These are phyloP conservation scores for Pseudogymnoascus sp. DNA, from an alignment of 2,329 filamentous ascomycete genomes.

Conservation along the genomic window DNA sequence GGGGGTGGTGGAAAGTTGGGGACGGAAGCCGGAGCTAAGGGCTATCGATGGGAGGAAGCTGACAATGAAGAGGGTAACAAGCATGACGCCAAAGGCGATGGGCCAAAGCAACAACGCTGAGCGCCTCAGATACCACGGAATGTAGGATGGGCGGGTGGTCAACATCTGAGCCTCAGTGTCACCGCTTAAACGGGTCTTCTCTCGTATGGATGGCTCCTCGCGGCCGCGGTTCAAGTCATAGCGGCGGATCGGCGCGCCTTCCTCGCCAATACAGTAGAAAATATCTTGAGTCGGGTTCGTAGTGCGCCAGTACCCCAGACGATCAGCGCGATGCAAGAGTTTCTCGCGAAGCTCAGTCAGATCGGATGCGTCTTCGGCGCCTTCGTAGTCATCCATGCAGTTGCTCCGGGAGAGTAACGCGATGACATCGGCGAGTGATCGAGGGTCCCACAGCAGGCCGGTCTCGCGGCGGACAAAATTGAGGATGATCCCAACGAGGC, in stretches of 20 bases:
- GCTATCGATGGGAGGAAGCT: slow-evolving; percentile 66
- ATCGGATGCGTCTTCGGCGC: slow-evolving; percentile 53
- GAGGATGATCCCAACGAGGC: slow-evolving; percentile 50
- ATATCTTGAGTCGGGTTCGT: slow-evolving; percentile 54
- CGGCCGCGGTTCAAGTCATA: slow-evolving; percentile 43
- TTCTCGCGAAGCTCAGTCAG: slow-evolving; percentile 46
- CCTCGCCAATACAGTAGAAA: slow-evolving; percentile 74
- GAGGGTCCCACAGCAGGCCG: slow-evolving; percentile 77
- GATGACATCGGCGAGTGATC: slow-evolving; percentile 73
- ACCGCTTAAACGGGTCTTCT: neutral
- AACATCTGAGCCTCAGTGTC: slow-evolving; percentile 7
- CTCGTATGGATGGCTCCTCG: slow-evolving; percentile 35
- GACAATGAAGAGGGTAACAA: slow-evolving; percentile 65
- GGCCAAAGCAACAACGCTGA: slow-evolving; percentile 58
- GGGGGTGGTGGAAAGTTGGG: slow-evolving; percentile 56
- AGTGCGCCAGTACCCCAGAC: slow-evolving; percentile 80
- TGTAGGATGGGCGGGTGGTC: slow-evolving; percentile 36
- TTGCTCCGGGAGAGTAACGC: slow-evolving; percentile 75
- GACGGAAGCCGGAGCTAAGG: slow-evolving; percentile 63
- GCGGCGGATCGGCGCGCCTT: slow-evolving; percentile 42
- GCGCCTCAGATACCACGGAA: slow-evolving; percentile 70
- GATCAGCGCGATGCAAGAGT: slow-evolving; percentile 52
- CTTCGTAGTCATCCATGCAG: slow-evolving; percentile 62
- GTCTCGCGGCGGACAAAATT: slow-evolving; percentile 61
- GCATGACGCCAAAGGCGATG: slow-evolving; percentile 50